Base-by-base conservation (phyloP, 176 grass and related monocot species). In the Oryza officinalis region DNA sequence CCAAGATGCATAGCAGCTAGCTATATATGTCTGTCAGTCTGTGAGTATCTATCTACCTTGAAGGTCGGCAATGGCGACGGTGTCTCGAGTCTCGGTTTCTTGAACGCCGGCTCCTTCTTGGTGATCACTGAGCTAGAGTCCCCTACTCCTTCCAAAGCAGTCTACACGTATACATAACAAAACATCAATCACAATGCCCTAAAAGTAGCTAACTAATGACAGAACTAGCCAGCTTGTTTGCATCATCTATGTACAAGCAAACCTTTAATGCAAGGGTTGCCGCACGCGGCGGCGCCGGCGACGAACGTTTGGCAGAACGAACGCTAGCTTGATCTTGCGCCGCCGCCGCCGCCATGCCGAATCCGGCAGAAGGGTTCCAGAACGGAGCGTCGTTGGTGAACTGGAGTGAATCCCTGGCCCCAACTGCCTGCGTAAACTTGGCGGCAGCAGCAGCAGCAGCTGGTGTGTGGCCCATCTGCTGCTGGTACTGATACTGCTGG, bases 41-140 rank as follows among this genome's bases (percentile, higher is more conserved):
- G 17, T 66, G 7, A 18, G 76, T 65, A 25, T 41, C 6, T 65
- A 25, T 57, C 6, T 87, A 93, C 92, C 89, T 94, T 94, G 83
- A 94, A 94, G 49, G 92, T 94, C 8, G 92, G 89, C 83, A 94
- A 84, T 80, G 89, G 72, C 2, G 92, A 91, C 5, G 92, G 89
- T 2, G 86, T 87, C 68, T 81, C 86, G 2, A 79, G 57, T 14
- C 89, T 94, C 0, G 83, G 81, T 17, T 91, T 94, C 86, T 94
- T 94, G 35, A 69, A 72, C 10, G 76, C 77, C 14, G 80, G 80
- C 47, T 87, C 67, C 50, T 83, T 94, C 83, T 94, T 89, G 38
- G 20, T 60, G 61, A 80, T 33, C 76, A 83, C 10, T 70, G 89
- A 83, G 26, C 86, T 61, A 11, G 83, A 90, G 28, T 88, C 83